Percentiles rank a stretch among this genome's conserved stretches.
These are phyloP conservation scores for Mycena galopus DNA, from an alignment of 768 basidiomycete species.

Conservation along the genomic window DNA sequence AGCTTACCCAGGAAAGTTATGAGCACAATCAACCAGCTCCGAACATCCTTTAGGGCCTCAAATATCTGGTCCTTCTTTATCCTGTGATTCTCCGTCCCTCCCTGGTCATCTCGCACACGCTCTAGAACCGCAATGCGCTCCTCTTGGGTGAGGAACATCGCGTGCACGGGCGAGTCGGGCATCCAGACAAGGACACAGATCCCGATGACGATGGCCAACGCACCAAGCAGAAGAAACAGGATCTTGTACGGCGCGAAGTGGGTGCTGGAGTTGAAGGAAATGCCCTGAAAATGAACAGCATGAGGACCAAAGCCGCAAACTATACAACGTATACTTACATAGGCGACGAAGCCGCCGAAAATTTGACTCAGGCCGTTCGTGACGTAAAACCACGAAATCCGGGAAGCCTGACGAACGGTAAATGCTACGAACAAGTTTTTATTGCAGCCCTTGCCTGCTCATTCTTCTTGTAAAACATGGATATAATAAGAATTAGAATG, in stretches of 20 bases:
- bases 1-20: constrained; percentile 69
- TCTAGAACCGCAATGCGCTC: constrained; percentile 75
- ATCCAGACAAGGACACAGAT: constrained; percentile 69
- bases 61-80: constrained; percentile 70
- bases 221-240: constrained; percentile 71
- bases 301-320: background rate
- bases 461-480: constrained; percentile 79
- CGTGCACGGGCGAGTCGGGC: constrained; percentile 76
- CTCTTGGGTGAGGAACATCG: constrained; percentile 65
- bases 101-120: constrained; percentile 75
- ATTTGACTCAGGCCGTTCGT: constrained; percentile 74
- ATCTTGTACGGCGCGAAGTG: constrained; percentile 70
- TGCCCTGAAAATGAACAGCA: constrained; percentile 52
- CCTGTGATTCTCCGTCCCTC: constrained; percentile 71
- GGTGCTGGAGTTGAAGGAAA: constrained; percentile 66
- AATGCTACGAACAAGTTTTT: background rate
- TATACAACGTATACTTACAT: constrained; percentile 50
- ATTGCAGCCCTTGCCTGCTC: constrained; percentile 59
- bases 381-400: constrained; percentile 76
- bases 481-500: constrained; percentile 70
- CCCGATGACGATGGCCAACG: constrained; percentile 70
- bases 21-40: constrained; percentile 74
- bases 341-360: constrained; percentile 76
- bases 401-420: constrained; percentile 58
- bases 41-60: constrained; percentile 68